Evolutionary conservation across 2,329 filamentous ascomycete genomes (phyloP).

Genomic region (Elsinoe perseae): DNA sequence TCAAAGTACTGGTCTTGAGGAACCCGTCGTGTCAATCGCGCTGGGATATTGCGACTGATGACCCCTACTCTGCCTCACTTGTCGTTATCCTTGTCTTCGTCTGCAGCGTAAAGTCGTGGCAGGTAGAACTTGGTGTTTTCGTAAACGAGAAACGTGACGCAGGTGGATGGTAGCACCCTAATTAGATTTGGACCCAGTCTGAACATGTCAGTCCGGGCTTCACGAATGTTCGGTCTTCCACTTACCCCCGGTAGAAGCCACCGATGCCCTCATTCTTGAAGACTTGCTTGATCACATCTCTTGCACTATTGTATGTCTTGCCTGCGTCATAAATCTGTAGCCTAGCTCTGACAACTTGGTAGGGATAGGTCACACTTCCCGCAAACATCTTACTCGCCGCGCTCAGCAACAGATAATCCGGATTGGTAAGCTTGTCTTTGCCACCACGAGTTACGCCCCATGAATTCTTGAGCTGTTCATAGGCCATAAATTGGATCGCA

Average conservation of each 20-base stretch:
- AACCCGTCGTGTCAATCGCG: no score
- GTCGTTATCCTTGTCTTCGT: background rate
- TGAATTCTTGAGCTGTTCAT: conserved; percentile 66
- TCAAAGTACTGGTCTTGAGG: no score
- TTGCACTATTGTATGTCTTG: conserved; percentile 61
- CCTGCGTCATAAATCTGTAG: conserved; percentile 85
- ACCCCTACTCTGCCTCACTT: background rate
- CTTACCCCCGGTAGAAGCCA: conserved; percentile 79
- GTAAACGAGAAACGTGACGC: conserved; percentile 94
- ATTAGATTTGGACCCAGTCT: conserved; percentile 75
- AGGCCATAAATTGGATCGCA: conserved; percentile 91
- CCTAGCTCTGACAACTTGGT: conserved; percentile 82
- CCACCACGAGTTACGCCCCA: conserved; percentile 38
- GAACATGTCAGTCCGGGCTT: background rate
- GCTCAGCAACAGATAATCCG: conserved; percentile 73
- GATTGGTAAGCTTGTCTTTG: conserved; percentile 51
- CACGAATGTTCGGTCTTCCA: conserved; percentile 10
- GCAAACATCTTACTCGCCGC: conserved; percentile 79
- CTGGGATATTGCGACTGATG: background rate
- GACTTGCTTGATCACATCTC: conserved; percentile 64
- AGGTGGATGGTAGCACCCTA: conserved; percentile 85
- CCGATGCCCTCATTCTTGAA: conserved; percentile 70
- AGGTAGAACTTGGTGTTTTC: conserved; percentile 81
- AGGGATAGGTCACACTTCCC: conserved; percentile 85
- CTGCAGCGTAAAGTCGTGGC: conserved; percentile 30